phyloP scores from a whole-genome alignment of 1,284 basidiomycete genomes.

The Sporisorium sorghi region DNA sequence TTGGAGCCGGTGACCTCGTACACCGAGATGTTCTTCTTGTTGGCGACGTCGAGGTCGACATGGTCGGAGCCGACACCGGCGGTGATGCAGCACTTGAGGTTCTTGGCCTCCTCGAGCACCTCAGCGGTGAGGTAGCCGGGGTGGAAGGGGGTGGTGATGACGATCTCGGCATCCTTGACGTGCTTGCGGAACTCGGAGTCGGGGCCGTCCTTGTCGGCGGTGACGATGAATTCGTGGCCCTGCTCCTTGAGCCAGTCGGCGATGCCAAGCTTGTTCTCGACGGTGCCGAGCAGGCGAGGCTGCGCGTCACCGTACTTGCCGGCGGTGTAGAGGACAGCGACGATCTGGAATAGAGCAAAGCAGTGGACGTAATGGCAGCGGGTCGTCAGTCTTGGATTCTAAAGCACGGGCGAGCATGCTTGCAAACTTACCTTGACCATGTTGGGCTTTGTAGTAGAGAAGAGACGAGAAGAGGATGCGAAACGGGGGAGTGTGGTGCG shows the following conservation, averaged over 20 bases:
- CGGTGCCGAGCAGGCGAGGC: slow-evolving; percentile 86
- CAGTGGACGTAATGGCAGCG: too few species aligned
- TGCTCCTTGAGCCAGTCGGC: slow-evolving; percentile 72
- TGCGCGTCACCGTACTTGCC: slow-evolving; percentile 83
- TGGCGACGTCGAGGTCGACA: slow-evolving; percentile 88
- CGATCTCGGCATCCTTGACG: slow-evolving; percentile 76
- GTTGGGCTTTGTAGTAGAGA: slow-evolving; percentile 48
- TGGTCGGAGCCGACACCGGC: slow-evolving; percentile 91
- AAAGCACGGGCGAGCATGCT: too few species aligned
- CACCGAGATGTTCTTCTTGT: slow-evolving; percentile 84
- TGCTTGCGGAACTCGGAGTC: slow-evolving; percentile 88
- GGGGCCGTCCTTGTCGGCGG: slow-evolving; percentile 87
- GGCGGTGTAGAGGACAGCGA: slow-evolving; percentile 79
- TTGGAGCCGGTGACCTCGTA: slow-evolving; percentile 77
- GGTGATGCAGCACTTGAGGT: slow-evolving; percentile 90
- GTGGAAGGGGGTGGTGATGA: slow-evolving; percentile 86
- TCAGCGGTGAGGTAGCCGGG: slow-evolving; percentile 85
- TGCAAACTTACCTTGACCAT: slow-evolving; percentile 49
- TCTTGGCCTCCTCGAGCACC: slow-evolving; percentile 82
- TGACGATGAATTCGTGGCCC: slow-evolving; percentile 76
- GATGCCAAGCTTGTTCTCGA: slow-evolving; percentile 78
- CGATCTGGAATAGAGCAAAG: slow-evolving; percentile 73
- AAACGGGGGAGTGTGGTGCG: slow-evolving; percentile 27
- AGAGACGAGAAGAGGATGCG: slow-evolving; percentile 26
- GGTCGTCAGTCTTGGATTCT: too few species aligned